A percentile compares a stretch with the other conserved stretches of the same genome.
These are phyloP conservation scores for Phaeosphaeria sp. DNA, from an alignment of 2,329 filamentous ascomycete species.

Conservation along the genomic window DNA sequence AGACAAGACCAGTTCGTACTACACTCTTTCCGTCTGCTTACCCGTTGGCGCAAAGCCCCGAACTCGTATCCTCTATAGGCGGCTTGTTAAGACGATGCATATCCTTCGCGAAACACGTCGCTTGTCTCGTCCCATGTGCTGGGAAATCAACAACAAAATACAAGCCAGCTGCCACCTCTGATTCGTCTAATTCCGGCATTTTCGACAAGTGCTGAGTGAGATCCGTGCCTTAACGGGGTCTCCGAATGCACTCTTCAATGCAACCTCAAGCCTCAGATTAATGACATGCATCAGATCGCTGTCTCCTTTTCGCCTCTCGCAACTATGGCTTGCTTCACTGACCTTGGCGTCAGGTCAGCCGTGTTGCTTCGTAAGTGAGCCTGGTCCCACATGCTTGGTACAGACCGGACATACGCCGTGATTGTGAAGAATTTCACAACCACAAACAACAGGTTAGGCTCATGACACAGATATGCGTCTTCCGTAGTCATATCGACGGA, in stretches of 20 bases:
- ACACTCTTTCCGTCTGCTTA: conserved; percentile 5
- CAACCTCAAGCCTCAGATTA: conserved; percentile 1
- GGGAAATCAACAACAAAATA: conserved; percentile 4
- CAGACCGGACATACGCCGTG: not conserved
- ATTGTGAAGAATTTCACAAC: not conserved
- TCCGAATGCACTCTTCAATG: conserved; percentile 3
- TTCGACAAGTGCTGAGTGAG: conserved; percentile 7
- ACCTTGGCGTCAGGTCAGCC: not conserved
- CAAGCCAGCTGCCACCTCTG: not conserved
- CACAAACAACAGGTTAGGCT: not conserved
- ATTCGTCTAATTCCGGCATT: not conserved
- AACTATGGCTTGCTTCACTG: not conserved
- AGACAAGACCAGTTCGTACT: conserved; percentile 1
- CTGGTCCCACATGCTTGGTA: not conserved
- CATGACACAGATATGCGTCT: not conserved
- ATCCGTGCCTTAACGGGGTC: conserved; percentile 2
- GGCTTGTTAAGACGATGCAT: conserved; percentile 7
- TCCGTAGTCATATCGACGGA: not conserved
- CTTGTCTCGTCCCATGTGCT: conserved; percentile 4
- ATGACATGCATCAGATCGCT: not conserved
- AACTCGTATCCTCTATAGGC: not conserved
- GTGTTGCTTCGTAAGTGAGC: not conserved
- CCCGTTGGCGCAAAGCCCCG: not conserved
- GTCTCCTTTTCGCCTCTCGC: not conserved
- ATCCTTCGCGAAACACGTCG: conserved; percentile 7